A percentile compares a stretch with the other conserved stretches of the same genome.
These are phyloP conservation scores for Penicillium glabrum DNA, from an alignment of 2,329 filamentous ascomycete species.

Conservation along the genomic window DNA sequence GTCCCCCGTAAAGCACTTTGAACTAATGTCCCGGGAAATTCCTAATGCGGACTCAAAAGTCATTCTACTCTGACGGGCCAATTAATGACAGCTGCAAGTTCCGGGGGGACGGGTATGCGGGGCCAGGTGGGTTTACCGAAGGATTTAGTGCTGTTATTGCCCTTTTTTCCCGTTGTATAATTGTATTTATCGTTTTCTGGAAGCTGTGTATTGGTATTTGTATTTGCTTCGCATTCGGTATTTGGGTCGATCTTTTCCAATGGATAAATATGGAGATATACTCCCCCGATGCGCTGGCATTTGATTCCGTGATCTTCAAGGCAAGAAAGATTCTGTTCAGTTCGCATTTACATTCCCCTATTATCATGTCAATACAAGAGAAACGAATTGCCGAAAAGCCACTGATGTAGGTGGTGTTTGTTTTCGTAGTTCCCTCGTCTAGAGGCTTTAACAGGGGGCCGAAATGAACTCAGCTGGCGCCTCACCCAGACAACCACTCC, in stretches of 20 bases:
- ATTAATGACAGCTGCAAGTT: not conserved
- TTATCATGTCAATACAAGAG: not conserved
- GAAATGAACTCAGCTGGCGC: not conserved
- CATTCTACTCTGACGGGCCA: not conserved
- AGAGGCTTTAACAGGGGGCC: not conserved
- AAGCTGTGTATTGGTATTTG: not conserved
- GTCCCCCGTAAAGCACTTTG: too few species aligned
- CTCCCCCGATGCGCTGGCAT: not conserved
- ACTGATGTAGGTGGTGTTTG: not conserved
- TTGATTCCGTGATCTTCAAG: not conserved
- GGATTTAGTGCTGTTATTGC: not conserved
- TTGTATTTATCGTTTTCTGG: not conserved
- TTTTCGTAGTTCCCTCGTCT: not conserved
- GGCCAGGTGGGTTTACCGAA: not conserved
- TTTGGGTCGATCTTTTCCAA: not conserved
- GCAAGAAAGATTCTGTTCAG: not conserved
- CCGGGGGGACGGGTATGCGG: not conserved
- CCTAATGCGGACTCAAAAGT: not conserved
- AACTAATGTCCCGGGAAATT: too few species aligned
- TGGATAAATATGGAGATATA: not conserved
- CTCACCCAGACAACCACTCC: not conserved
- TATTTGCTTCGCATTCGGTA: not conserved
- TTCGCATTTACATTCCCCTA: not conserved
- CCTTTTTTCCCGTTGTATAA: not conserved
- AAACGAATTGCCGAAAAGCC: not conserved